Percentiles rank a stretch among this genome's conserved stretches.
These are phyloP conservation scores for Excoecaria agallocha DNA, from an alignment of 345 rosid genomes.

Conservation along the genomic window DNA sequence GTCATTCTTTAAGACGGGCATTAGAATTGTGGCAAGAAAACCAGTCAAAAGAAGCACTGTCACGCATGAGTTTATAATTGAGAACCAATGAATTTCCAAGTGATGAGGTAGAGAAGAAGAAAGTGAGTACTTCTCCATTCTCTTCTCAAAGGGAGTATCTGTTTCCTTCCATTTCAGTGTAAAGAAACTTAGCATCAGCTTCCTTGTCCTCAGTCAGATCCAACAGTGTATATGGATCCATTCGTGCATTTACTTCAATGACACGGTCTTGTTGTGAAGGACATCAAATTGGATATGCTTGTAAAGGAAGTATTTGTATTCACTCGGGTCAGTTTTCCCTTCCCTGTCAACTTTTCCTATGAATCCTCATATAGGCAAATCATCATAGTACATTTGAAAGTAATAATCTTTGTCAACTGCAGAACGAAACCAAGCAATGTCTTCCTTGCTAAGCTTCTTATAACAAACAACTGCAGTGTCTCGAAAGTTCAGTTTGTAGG, in stretches of 20 bases:
- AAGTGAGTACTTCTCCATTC: slow-evolving; percentile 33
- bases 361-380: slow-evolving; percentile 35
- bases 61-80: slow-evolving; percentile 33
- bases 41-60: slow-evolving; percentile 36
- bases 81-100: slow-evolving; percentile 37
- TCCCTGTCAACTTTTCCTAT: slow-evolving; percentile 35
- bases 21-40: slow-evolving; percentile 35
- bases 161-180: slow-evolving; percentile 34
- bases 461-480: slow-evolving; percentile 26
- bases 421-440: slow-evolving; percentile 22
- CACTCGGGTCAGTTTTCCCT: slow-evolving; percentile 27
- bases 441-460: slow-evolving; percentile 22
- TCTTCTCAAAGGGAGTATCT: slow-evolving; percentile 27
- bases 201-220: slow-evolving; percentile 33
- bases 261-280: slow-evolving; percentile 32
- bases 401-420: slow-evolving; percentile 31
- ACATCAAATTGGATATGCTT: slow-evolving; percentile 27
- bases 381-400: slow-evolving; percentile 37
- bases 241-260: slow-evolving; percentile 21
- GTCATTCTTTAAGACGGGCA: slow-evolving; percentile 36
- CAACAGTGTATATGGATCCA: slow-evolving; percentile 24
- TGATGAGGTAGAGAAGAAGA: slow-evolving; percentile 35
- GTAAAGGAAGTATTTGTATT: slow-evolving; percentile 26
- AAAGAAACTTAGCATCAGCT: slow-evolving; percentile 26
- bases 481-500: slow-evolving; percentile 27